Percentiles rank a stretch among this genome's conserved stretches.
Evolutionary conservation across 2,329 filamentous ascomycete genomes (phyloP).

Genomic region (Epichloe amarillans): DNA sequence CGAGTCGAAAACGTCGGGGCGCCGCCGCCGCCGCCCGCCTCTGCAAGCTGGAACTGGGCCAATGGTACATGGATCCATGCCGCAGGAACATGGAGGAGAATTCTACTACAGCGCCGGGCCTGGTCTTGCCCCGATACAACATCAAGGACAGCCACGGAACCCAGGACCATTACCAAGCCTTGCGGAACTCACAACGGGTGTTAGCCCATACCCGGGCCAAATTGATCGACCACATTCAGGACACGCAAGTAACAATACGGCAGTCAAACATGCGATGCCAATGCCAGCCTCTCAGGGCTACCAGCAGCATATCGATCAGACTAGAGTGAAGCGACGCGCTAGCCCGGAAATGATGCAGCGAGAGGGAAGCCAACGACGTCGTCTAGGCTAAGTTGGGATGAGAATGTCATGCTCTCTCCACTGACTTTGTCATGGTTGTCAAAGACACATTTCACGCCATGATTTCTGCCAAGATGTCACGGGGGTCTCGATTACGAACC

Average conservation of each 20-base stretch:
- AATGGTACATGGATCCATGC: constrained; percentile 13
- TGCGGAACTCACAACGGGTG: constrained; percentile 49
- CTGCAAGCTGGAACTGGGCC: constrained; percentile 10
- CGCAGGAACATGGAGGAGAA: constrained; percentile 15
- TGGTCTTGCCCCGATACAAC: constrained; percentile 41
- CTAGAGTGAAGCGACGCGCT: constrained; percentile 36
- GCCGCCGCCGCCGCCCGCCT: constrained; percentile 19
- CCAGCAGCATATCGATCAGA: constrained; percentile 25
- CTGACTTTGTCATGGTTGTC: not conserved
- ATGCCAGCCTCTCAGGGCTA: constrained; percentile 20
- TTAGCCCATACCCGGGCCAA: constrained; percentile 47
- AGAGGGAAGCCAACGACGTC: constrained; percentile 32
- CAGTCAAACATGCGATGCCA: constrained; percentile 21
- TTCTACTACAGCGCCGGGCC: constrained; percentile 19
- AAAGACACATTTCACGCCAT: not conserved
- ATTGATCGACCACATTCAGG: constrained; percentile 20
- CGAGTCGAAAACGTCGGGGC: constrained; percentile 9
- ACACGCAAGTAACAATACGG: constrained; percentile 13
- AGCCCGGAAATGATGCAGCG: constrained; percentile 32
- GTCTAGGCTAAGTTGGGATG: constrained; percentile 11
- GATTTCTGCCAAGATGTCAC: no score
- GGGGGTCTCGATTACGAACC: not conserved
- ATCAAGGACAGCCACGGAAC: constrained; percentile 24
- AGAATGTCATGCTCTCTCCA: no score
- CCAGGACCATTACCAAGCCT: constrained; percentile 43